Evolutionary conservation across 2,329 filamentous ascomycete species (phyloP).

Genomic region (Nigrograna mackinnonii): DNA sequence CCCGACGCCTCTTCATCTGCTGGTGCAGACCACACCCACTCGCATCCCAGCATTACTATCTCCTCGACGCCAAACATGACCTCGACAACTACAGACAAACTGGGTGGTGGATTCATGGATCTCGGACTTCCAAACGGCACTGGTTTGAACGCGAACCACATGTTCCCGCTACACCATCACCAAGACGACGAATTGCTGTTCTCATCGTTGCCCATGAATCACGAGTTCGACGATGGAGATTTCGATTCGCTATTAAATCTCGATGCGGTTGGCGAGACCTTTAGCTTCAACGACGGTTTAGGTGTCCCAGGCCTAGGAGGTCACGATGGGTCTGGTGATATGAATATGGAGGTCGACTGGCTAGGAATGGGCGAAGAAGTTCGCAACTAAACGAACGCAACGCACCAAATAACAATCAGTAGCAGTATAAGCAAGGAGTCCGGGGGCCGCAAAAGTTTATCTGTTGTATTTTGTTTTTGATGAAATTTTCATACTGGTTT

Average conservation of each 20-base stretch:
- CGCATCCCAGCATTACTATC: slow-evolving; percentile 24
- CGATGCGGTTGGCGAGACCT: slow-evolving; percentile 43
- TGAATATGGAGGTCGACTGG: no score
- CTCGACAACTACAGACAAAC: slow-evolving; percentile 6
- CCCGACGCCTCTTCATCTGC: slow-evolving; percentile 14
- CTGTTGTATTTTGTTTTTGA: no score
- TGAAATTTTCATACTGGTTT: no score
- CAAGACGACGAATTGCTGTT: slow-evolving; percentile 39
- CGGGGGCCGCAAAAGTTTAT: no score
- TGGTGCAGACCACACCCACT: neutral
- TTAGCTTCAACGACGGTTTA: slow-evolving; percentile 36
- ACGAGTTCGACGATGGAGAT: slow-evolving; percentile 44
- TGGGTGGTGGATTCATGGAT: no score
- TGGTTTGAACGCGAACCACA: slow-evolving; percentile 24
- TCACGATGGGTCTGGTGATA: no score
- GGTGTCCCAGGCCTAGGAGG: no score
- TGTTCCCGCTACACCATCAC: slow-evolving; percentile 15
- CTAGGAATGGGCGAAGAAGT: no score
- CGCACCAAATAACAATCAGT: no score
- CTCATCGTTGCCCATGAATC: slow-evolving; percentile 36
- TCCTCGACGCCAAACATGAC: slow-evolving; percentile 14
- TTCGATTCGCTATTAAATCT: slow-evolving; percentile 45
- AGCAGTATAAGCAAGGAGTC: no score
- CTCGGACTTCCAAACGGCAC: neutral
- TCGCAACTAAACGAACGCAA: no score